Conservation (phyloP, 208 protist genomes). For the Acanthamoeba healyi region DNA sequence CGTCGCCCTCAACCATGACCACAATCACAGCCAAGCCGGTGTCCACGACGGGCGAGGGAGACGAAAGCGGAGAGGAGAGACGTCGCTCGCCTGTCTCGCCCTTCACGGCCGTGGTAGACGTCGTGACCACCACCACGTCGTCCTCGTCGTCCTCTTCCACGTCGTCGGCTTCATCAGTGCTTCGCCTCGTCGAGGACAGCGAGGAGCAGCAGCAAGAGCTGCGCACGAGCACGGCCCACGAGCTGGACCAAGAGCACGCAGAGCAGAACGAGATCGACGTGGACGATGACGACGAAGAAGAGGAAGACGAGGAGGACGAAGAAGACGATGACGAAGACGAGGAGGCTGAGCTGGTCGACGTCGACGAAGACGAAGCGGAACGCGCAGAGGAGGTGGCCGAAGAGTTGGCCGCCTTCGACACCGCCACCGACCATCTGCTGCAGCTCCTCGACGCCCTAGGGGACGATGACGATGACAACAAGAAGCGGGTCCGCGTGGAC, state of each 20-base stretch:
- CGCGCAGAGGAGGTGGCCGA: conserved; percentile 24
- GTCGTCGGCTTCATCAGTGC: too few species aligned
- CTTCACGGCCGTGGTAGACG: background rate
- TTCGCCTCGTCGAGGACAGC: background rate
- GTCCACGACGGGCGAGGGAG: background rate
- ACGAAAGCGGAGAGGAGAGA: background rate
- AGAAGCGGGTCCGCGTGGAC: background rate
- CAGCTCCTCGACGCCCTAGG: background rate
- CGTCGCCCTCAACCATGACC: too few species aligned
- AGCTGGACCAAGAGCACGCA: background rate
- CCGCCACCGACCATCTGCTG: background rate
- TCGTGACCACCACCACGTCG: background rate
- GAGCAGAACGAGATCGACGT: background rate
- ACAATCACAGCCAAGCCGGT: background rate
- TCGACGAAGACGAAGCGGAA: background rate
- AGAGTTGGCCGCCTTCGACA: conserved; percentile 32
- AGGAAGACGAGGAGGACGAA: conserved; percentile 27
- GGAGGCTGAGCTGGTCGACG: background rate
- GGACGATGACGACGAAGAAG: background rate
- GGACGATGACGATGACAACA: background rate
- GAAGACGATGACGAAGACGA: background rate
- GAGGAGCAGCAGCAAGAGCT: background rate
- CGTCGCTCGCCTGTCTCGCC: background rate
- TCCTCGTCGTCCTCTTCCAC: background rate
- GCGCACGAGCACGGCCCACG: background rate